Evolutionary conservation across 768 basidiomycete genomes (phyloP).

Genomic region (Mrakia frigida): DNA sequence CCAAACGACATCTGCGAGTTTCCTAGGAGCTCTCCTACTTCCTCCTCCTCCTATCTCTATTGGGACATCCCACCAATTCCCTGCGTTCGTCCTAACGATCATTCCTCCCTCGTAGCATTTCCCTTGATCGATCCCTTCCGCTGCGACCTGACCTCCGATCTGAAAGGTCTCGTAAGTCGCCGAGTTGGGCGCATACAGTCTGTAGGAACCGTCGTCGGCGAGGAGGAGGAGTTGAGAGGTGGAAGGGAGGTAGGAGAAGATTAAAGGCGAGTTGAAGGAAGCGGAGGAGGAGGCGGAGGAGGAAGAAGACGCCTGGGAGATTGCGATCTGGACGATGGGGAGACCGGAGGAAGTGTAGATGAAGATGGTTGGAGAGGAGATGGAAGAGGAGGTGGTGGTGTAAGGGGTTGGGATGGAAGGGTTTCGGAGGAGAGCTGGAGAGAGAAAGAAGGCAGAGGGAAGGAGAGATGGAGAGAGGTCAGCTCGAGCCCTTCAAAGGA

Average conservation of each 20-base stretch:
- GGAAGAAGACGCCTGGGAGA: constrained; percentile 43
- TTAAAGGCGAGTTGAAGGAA: constrained; percentile 5
- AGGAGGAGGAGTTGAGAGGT: constrained; percentile 60
- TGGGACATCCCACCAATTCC: constrained; percentile 69
- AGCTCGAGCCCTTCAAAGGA: not conserved
- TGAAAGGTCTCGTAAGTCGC: constrained; percentile 18
- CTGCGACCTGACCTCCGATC: constrained; percentile 45
- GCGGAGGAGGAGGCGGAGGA: constrained; percentile 3
- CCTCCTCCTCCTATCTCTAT: constrained; percentile 66
- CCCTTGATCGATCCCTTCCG: constrained; percentile 73
- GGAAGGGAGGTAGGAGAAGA: constrained; percentile 15
- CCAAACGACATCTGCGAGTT: constrained; percentile 52
- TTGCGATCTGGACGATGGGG: constrained; percentile 45
- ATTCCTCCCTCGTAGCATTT: constrained; percentile 79
- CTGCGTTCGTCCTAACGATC: constrained; percentile 71
- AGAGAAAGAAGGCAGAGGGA: not conserved
- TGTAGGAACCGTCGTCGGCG: constrained; percentile 86
- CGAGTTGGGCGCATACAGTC: constrained; percentile 56
- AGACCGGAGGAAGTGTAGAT: constrained; percentile 76
- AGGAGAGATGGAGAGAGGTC: not conserved
- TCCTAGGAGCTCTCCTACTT: constrained; percentile 74
- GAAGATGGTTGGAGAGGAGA: constrained; percentile 5
- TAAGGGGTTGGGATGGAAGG: constrained; percentile 22
- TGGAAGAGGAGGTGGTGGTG: not conserved
- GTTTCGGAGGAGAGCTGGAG: constrained; percentile 26